phyloP scores from a whole-genome alignment of 1,284 basidiomycete species.

The Papiliotrema laurentii region DNA sequence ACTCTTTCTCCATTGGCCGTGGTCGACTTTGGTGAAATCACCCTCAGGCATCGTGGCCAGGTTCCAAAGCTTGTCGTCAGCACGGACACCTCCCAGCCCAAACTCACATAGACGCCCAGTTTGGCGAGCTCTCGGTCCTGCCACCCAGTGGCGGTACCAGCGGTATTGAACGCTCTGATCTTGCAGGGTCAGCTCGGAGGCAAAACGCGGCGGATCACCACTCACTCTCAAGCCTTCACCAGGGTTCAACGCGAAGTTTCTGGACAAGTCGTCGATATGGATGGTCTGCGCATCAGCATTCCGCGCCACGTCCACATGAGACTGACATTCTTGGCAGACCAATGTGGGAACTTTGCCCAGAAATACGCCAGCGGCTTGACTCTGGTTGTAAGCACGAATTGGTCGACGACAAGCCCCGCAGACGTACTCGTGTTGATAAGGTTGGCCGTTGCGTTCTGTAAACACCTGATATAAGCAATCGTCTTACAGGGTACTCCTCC shows the following conservation, averaged over 20 bases:
- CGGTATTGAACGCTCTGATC: slow-evolving; percentile 73
- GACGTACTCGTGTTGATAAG: slow-evolving; percentile 64
- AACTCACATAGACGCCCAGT: slow-evolving; percentile 56
- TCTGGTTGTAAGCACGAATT: slow-evolving; percentile 27
- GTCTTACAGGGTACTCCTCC: not conserved
- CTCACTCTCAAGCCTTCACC: slow-evolving; percentile 65
- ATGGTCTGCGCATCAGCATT: slow-evolving; percentile 53
- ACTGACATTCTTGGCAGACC: slow-evolving; percentile 60
- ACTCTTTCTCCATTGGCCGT: not conserved
- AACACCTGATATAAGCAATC: slow-evolving; percentile 51
- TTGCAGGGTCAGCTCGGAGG: slow-evolving; percentile 8
- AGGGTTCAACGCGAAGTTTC: slow-evolving; percentile 84
- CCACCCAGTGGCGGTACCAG: slow-evolving; percentile 58
- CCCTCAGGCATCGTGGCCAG: not conserved
- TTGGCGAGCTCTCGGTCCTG: slow-evolving; percentile 64
- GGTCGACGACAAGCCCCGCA: too few relatives aligned
- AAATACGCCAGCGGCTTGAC: slow-evolving; percentile 81
- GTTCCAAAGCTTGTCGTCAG: not conserved
- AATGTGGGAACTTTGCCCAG: slow-evolving; percentile 78
- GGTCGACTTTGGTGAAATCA: slow-evolving; percentile 1
- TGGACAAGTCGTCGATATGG: slow-evolving; percentile 81
- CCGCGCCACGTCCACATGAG: not conserved
- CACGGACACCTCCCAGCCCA: not conserved
- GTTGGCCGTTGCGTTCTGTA: slow-evolving; percentile 64
- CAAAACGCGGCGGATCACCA: not conserved